phyloP scores from a whole-genome alignment of 2,329 filamentous ascomycete species.

The Pyricularia sp. region DNA sequence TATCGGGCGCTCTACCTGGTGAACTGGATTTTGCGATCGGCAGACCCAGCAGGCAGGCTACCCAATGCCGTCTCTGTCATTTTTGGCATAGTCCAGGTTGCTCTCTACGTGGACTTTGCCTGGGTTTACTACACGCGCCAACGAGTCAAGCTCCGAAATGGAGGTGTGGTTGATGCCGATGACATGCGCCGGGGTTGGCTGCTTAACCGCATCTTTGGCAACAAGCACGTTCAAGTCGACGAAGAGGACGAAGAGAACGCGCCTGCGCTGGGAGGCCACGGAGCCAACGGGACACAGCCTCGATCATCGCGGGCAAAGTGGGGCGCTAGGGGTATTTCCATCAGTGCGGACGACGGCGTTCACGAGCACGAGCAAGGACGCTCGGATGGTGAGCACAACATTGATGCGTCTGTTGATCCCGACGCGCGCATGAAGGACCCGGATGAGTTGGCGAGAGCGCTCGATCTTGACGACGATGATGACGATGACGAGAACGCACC shows the following conservation, averaged over 20 bases:
- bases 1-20: constrained; percentile 86
- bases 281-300: constrained; percentile 14
- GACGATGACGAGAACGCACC: constrained; percentile 8
- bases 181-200: constrained; percentile 82
- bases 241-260: constrained; percentile 53
- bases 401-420: constrained; percentile 41
- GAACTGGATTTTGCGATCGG: constrained; percentile 73
- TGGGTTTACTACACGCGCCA: constrained; percentile 96
- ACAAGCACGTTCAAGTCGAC: constrained; percentile 39
- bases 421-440: constrained; percentile 60
- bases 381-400: constrained; percentile 30
- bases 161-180: constrained; percentile 82
- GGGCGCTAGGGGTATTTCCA: constrained; percentile 56
- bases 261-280: constrained; percentile 31
- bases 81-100: constrained; percentile 83
- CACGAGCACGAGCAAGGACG: constrained; percentile 32
- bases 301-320: constrained; percentile 40
- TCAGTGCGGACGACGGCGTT: constrained; percentile 55
- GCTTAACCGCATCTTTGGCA: constrained; percentile 67
- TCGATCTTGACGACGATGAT: constrained; percentile 48
- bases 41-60: constrained; percentile 46
- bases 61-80: constrained; percentile 68
- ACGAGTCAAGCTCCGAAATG: constrained; percentile 83
- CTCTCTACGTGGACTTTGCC: constrained; percentile 85
- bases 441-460: constrained; percentile 51